These are phyloP conservation scores for Apiotrichum domesticum DNA, from an alignment of 1,284 basidiomycete species.

Conservation along the genomic window DNA sequence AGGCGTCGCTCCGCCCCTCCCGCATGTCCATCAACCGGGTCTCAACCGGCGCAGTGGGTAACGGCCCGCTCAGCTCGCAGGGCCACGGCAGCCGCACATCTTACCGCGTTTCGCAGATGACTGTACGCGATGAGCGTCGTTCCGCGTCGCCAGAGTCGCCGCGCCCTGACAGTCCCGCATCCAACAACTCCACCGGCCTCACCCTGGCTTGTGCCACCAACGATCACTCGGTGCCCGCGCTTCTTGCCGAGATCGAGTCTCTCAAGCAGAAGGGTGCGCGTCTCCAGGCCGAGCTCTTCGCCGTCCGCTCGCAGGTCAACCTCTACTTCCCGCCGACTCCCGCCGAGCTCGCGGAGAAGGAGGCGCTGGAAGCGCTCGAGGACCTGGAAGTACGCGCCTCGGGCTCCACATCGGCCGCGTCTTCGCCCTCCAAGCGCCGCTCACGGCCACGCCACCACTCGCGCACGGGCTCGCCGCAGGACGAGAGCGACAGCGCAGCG, in stretches of 20 bases:
- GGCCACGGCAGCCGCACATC: background rate
- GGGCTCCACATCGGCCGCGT: no score
- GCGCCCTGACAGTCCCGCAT: background rate
- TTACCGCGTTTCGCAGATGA: background rate
- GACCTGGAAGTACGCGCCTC: background rate
- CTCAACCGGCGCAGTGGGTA: background rate
- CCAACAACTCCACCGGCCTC: background rate
- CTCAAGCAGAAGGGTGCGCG: background rate
- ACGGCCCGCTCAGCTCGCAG: background rate
- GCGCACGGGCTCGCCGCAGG: background rate
- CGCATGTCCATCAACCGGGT: slow-evolving; percentile 1
- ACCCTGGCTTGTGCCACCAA: background rate
- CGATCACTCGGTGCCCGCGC: slow-evolving; percentile 3
- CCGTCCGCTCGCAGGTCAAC: slow-evolving; percentile 4
- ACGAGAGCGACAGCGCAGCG: background rate
- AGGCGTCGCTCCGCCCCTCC: background rate
- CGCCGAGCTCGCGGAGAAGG: background rate
- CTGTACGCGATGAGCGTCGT: background rate
- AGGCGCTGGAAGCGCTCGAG: background rate
- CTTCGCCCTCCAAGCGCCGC: no score
- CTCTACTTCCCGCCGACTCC: slow-evolving; percentile 3
- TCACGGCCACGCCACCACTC: no score
- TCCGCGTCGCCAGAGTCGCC: background rate
- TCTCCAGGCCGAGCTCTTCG: slow-evolving; percentile 3
- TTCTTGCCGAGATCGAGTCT: slow-evolving; percentile 9